Evolutionary conservation across 768 basidiomycete genomes (phyloP).

Genomic region (Holtermannia corniformis): DNA sequence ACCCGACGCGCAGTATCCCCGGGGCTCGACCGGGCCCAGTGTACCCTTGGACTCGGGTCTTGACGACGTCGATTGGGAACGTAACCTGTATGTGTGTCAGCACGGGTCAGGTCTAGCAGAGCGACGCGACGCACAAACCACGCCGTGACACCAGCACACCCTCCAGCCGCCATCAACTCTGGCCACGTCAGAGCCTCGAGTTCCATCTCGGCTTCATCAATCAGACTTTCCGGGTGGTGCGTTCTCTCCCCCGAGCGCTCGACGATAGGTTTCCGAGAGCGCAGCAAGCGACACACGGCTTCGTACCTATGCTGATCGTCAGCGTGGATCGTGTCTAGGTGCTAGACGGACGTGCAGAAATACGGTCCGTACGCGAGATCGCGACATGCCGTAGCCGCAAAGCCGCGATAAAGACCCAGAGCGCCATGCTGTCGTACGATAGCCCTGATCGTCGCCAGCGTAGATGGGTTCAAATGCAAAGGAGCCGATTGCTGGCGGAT

Average conservation of each 20-base stretch:
- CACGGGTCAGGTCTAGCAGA: background rate
- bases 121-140: conserved; percentile 49
- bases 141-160: conserved; percentile 62
- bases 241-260: conserved; percentile 3
- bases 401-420: conserved; percentile 65
- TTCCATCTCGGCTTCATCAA: conserved; percentile 45
- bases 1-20: conserved; percentile 15
- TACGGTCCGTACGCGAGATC: conserved; percentile 80
- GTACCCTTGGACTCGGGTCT: conserved; percentile 70
- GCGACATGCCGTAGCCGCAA: conserved; percentile 61
- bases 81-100: conserved; percentile 44
- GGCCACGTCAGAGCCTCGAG: conserved; percentile 46
- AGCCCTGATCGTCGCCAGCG: conserved; percentile 49
- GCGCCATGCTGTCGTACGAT: conserved; percentile 55
- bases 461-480: conserved; percentile 36
- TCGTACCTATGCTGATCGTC: conserved; percentile 38
- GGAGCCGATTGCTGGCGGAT: conserved; percentile 41
- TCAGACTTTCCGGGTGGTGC: conserved; percentile 47
- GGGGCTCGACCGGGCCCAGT: conserved; percentile 3
- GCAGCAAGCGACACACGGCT: conserved; percentile 37
- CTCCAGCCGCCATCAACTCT: conserved; percentile 62
- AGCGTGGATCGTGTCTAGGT: conserved; percentile 1
- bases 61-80: conserved; percentile 81
- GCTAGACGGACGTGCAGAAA: conserved; percentile 63
- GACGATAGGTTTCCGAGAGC: conserved; percentile 17